Evolutionary conservation across 2,329 filamentous ascomycete species (phyloP).

Genomic region (Emergomyces africanus): DNA sequence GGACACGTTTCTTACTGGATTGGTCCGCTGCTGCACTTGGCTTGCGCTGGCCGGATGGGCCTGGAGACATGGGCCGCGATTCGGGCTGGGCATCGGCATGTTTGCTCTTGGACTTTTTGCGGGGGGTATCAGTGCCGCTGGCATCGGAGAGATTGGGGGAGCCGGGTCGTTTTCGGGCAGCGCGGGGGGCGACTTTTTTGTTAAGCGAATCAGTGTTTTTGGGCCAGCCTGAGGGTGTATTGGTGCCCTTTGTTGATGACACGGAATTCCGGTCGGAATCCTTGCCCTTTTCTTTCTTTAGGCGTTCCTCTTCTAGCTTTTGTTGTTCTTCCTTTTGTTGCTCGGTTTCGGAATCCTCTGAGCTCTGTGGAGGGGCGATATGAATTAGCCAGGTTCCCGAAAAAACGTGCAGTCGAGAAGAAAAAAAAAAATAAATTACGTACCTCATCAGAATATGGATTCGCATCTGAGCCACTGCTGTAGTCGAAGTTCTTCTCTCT

Average conservation of each 20-base stretch:
- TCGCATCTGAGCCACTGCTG: constrained; percentile 53
- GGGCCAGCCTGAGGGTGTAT: constrained; percentile 48
- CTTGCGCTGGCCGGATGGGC: constrained; percentile 22
- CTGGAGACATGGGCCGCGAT: constrained; percentile 51
- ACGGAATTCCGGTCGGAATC: constrained; percentile 36
- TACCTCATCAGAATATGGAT: constrained; percentile 45
- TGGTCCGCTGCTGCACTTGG: background rate
- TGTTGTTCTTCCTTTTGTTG: constrained; percentile 47
- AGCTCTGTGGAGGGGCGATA: constrained; percentile 30
- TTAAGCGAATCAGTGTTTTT: constrained; percentile 40
- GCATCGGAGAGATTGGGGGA: constrained; percentile 83
- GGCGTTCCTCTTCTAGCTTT: constrained; percentile 46
- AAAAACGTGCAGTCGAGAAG: background rate
- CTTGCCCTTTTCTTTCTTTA: constrained; percentile 38
- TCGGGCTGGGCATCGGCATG: constrained; percentile 29
- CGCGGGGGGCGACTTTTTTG: constrained; percentile 32
- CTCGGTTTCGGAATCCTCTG: constrained; percentile 53
- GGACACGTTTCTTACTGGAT: constrained; percentile 39
- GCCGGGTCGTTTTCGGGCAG: constrained; percentile 65
- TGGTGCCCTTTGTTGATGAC: constrained; percentile 56
- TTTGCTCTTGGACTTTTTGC: constrained; percentile 67
- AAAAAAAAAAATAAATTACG: constrained; percentile 6
- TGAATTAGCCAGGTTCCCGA: constrained; percentile 7
- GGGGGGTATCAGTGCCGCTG: constrained; percentile 77
- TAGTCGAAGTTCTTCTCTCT: constrained; percentile 81